phyloP scores from a whole-genome alignment of 2,329 filamentous ascomycete species.

The Dichotomopilus funicola region DNA sequence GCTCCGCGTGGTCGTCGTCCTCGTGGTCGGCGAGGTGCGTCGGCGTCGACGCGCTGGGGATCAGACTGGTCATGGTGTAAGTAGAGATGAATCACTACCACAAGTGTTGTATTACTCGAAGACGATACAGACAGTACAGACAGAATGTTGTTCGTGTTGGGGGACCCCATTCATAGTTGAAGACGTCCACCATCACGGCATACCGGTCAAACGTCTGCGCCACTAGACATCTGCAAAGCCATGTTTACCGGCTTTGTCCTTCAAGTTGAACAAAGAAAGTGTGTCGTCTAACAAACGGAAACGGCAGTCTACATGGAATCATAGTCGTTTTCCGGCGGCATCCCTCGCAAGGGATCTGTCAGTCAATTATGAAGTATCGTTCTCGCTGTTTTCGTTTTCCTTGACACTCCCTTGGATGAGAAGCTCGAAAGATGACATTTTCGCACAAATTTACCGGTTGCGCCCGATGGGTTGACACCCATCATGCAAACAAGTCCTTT shows the following conservation, averaged over 20 bases:
- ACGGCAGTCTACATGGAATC: conserved; percentile 3
- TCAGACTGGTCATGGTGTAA: conserved; percentile 7
- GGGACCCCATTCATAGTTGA: not conserved
- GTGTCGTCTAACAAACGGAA: conserved; percentile 7
- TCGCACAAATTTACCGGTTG: no score
- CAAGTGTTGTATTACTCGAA: not conserved
- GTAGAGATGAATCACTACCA: no score
- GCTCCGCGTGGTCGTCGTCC: conserved; percentile 22
- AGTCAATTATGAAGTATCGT: no score
- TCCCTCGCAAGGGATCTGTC: no score
- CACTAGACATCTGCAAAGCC: conserved; percentile 5
- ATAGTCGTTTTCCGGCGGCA: no score
- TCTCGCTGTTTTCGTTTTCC: no score
- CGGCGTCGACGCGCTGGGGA: not conserved
- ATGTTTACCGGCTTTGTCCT: not conserved
- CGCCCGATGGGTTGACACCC: no score
- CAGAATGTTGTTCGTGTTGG: not conserved
- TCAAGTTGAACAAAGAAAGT: conserved; percentile 7
- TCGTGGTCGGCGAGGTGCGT: conserved; percentile 24
- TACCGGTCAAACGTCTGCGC: conserved; percentile 3
- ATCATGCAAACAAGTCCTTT: no score
- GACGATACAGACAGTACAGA: no score
- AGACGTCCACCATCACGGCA: conserved; percentile 4
- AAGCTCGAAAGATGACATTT: no score
- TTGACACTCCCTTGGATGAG: no score